These are phyloP conservation scores for Penicillium fimorum DNA, from an alignment of 495 filamentous ascomycete genomes.

Conservation along the genomic window DNA sequence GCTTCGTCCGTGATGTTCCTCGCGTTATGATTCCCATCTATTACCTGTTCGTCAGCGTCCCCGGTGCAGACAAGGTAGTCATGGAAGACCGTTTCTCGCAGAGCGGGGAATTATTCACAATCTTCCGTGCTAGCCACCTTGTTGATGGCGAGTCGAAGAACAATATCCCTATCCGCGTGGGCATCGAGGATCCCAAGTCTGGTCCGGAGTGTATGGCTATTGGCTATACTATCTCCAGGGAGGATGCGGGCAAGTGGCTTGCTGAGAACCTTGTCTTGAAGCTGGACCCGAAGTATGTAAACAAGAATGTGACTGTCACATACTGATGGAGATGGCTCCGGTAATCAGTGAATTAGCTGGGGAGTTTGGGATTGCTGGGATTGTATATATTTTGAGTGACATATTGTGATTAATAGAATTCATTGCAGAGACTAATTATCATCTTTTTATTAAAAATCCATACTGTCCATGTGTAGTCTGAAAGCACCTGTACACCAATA, in stretches of 20 bases:
- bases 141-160: slow-evolving; percentile 32
- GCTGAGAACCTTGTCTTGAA: slow-evolving; percentile 26
- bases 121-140: slow-evolving; percentile 49
- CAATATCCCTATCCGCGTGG: slow-evolving; percentile 37
- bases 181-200: slow-evolving; percentile 39
- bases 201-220: slow-evolving; percentile 40
- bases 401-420: not conserved
- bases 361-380: not conserved
- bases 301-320: slow-evolving; percentile 9
- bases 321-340: not conserved
- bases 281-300: not conserved
- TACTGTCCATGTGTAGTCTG: no score
- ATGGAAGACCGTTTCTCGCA: slow-evolving; percentile 53
- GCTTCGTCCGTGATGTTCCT: slow-evolving; percentile 52
- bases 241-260: slow-evolving; percentile 42
- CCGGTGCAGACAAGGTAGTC: slow-evolving; percentile 58
- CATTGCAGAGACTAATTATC: not conserved
- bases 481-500: no score
- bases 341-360: not conserved
- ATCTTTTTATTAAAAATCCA: not conserved
- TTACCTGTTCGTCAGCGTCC: slow-evolving; percentile 44
- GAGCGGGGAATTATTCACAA: slow-evolving; percentile 31
- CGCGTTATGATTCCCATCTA: slow-evolving; percentile 50
- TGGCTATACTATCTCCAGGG: slow-evolving; percentile 46
- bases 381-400: not conserved